Evolutionary conservation across 139 green algal species (phyloP).

Genomic region (Microglena sp.): DNA sequence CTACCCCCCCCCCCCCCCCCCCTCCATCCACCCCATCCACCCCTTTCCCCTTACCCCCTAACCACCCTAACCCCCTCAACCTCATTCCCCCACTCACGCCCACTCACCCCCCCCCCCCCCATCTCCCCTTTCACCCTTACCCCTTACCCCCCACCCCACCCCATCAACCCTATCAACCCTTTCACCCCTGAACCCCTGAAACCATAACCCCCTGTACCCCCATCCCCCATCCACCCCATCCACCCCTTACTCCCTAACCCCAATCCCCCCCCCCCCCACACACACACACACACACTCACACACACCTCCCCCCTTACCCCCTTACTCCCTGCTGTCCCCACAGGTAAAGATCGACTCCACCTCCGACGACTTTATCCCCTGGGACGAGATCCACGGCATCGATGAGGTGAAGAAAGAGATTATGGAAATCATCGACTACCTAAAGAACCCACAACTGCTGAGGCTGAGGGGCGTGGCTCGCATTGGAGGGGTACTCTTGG

Average conservation of each 20-base stretch:
- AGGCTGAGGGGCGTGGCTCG: constrained; percentile 24
- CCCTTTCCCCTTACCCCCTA: too few relatives aligned
- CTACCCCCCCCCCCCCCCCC: too few relatives aligned
- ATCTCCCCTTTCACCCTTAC: too few relatives aligned
- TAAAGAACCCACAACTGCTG: constrained; percentile 40
- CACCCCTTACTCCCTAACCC: neutral
- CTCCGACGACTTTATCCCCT: constrained; percentile 41
- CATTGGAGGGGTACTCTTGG: constrained; percentile 48
- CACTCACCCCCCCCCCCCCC: too few relatives aligned
- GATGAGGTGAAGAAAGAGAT: constrained; percentile 51
- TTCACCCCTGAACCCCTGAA: too few relatives aligned
- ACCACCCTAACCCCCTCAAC: too few relatives aligned
- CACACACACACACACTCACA: neutral
- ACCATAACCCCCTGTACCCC: too few relatives aligned
- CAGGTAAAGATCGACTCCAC: constrained; percentile 45
- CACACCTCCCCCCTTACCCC: neutral
- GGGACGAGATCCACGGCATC: constrained; percentile 55
- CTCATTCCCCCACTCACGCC: too few relatives aligned
- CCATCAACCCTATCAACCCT: too few relatives aligned
- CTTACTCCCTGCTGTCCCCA: neutral
- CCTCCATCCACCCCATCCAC: too few relatives aligned
- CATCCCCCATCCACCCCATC: neutral
- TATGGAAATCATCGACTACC: constrained; percentile 52
- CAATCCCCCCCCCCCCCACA: neutral
- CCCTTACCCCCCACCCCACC: too few relatives aligned